A percentile compares a stretch with the other conserved stretches of the same genome.
Conservation (phyloP, 768 basidiomycete genomes). For the Mycena rebaudengoi region DNA sequence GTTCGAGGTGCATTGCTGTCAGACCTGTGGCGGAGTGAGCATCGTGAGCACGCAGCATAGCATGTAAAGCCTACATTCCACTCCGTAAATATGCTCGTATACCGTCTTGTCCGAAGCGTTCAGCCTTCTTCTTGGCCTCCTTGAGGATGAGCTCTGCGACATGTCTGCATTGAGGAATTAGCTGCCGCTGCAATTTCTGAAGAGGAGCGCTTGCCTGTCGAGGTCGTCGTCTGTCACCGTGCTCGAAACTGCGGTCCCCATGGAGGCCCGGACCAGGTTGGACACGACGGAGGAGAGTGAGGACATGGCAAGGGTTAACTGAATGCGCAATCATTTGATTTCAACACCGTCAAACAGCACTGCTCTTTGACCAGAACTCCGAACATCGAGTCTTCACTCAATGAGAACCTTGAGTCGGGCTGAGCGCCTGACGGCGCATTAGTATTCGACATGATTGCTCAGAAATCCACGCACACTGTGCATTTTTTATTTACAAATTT, state of each 20-base stretch:
- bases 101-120: slow-evolving; percentile 78
- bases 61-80: slow-evolving; percentile 47
- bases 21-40: slow-evolving; percentile 47
- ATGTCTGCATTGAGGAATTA: too few species aligned
- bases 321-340: not conserved
- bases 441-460: too few species aligned
- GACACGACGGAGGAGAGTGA: slow-evolving; percentile 89
- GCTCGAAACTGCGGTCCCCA: slow-evolving; percentile 69
- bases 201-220: too few species aligned
- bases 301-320: slow-evolving; percentile 27
- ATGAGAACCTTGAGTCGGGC: too few species aligned
- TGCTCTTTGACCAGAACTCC: too few species aligned
- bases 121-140: slow-evolving; percentile 93
- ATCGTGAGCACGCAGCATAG: not conserved
- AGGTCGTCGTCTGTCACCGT: slow-evolving; percentile 83
- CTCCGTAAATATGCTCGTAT: slow-evolving; percentile 79
- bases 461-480: too few species aligned
- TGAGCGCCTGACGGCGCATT: too few species aligned
- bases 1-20: slow-evolving; percentile 81
- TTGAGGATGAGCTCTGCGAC: slow-evolving; percentile 91
- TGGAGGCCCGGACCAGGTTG: slow-evolving; percentile 77
- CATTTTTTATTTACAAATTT: too few species aligned
- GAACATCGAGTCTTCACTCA: too few species aligned
- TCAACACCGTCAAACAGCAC: too few species aligned
- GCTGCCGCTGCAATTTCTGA: too few species aligned